Base-by-base conservation (phyloP, 352 stramenopile species). In the Phytopythium delawarense region DNA sequence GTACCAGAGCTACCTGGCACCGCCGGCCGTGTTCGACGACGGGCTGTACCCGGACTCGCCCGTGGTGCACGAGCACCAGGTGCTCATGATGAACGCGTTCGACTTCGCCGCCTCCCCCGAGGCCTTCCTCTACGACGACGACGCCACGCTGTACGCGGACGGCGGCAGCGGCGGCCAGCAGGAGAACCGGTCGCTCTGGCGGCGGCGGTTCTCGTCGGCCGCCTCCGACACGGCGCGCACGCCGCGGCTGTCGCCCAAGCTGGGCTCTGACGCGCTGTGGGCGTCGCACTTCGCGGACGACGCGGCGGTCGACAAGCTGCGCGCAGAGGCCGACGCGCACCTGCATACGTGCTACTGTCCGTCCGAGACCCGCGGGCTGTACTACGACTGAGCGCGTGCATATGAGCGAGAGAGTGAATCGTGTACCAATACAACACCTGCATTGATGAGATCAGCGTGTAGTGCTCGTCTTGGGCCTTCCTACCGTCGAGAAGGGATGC, bases 181-280 rank as follows among this genome's bases (percentile, higher is more conserved):
- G 39, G 28, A 59, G 32, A 35, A 42, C 34, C 21, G 23, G 34
- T 46, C 21, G 52, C 52, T 84, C 30, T 86, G 76, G 76, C 64
- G 72, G 58, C 63, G 76, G 28, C 66, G 76, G 18, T 70, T 73
- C n/a, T 37, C 61, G 7, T 56, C 39, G 4, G 54, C 18, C 40
- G 18, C 34, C 15, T 37, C 52, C 46, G 28, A 46, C 49, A 61
- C 49, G 46, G 60, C 11, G 40, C 37, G 12, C 53, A 40, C 59
- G 15, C 37, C 21, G 8, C 56, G 51, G 50, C 62, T 69, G 18
- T 49, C 76, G 39, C 76, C 76, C 8, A 80, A 70, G 45, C 57
- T 87, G 16, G 70, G 73, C 2, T 59, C 74, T 12, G 71, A 77
- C 45, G 75, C 77, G 30, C 58, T 84, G 5, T 84, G 75, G 77